phyloP scores from a whole-genome alignment of 305 asterid species.

The Fraxinus nigra region DNA sequence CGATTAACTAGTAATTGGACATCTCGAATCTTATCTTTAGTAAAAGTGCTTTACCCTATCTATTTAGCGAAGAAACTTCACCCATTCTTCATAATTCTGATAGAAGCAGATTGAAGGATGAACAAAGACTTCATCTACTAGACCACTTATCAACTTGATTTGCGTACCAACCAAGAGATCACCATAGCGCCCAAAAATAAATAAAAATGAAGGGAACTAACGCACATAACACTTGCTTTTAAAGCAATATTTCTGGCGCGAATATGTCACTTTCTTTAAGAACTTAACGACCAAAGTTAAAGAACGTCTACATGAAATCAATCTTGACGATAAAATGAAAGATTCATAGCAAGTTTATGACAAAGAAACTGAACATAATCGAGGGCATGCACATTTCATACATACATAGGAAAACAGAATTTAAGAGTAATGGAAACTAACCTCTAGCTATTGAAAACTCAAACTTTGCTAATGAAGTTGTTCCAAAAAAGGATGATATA shows the following conservation, averaged over 20 bases:
- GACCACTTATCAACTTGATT: not conserved
- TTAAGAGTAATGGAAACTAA: not conserved
- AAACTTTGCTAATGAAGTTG: not conserved
- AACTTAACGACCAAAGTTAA: not conserved
- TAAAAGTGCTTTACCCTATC: not conserved
- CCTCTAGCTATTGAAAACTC: not conserved
- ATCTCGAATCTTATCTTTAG: not conserved
- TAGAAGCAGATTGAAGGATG: not conserved
- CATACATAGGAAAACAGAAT: not conserved
- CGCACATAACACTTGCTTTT: not conserved
- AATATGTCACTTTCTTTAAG: not conserved
- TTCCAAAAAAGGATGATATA: not conserved
- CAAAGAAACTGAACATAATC: not conserved
- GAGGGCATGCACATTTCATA: not conserved
- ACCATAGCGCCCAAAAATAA: not conserved
- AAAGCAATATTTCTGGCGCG: not conserved
- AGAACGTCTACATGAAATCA: not conserved
- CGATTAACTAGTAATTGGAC: not conserved
- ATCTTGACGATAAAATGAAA: not conserved
- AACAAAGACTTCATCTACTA: not conserved
- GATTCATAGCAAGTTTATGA: not conserved
- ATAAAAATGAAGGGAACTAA: not conserved
- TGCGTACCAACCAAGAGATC: not conserved
- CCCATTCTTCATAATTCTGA: not conserved
- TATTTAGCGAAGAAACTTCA: not conserved